A percentile compares a stretch with the other conserved stretches of the same genome.
Conservation (phyloP, 176 grass and related monocot genomes). For the Oryza meyeriana region DNA sequence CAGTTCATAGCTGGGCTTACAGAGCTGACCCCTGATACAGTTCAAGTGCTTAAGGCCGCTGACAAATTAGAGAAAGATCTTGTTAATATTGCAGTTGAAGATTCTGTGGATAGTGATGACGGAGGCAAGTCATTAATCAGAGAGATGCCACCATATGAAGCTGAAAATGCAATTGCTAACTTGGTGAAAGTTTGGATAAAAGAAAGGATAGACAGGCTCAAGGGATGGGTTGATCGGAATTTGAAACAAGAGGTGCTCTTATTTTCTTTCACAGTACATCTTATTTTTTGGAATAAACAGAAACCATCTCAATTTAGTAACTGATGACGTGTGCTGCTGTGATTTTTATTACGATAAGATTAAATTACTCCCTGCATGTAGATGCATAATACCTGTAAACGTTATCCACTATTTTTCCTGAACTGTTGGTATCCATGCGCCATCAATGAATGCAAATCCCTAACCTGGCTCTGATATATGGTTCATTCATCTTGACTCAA, state of each 20-base stretch:
- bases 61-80: slow-evolving; percentile 98
- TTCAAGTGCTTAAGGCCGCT: slow-evolving; percentile 93
- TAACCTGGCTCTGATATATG: not conserved
- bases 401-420: slow-evolving; percentile 21
- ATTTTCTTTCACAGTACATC: not conserved
- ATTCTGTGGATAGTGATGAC: slow-evolving; percentile 99
- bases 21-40: slow-evolving; percentile 80
- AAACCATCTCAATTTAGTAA: slow-evolving; percentile 10
- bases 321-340: slow-evolving; percentile 12
- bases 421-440: not conserved
- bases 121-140: slow-evolving; percentile 94
- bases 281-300: slow-evolving; percentile 28
- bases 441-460: slow-evolving; percentile 16
- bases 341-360: not conserved
- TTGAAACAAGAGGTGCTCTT: slow-evolving; percentile 85
- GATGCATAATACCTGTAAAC: slow-evolving; percentile 13
- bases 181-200: slow-evolving; percentile 90
- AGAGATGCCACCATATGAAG: slow-evolving; percentile 99
- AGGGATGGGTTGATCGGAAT: slow-evolving; percentile 94
- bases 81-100: slow-evolving; percentile 95
- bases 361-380: slow-evolving; percentile 18
- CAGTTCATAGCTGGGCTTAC: slow-evolving; percentile 77
- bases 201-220: slow-evolving; percentile 75
- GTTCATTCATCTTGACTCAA: not conserved
- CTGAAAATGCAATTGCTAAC: slow-evolving; percentile 92